Evolutionary conservation across 1,284 basidiomycete species (phyloP).

Genomic region (Peniophora sp.): DNA sequence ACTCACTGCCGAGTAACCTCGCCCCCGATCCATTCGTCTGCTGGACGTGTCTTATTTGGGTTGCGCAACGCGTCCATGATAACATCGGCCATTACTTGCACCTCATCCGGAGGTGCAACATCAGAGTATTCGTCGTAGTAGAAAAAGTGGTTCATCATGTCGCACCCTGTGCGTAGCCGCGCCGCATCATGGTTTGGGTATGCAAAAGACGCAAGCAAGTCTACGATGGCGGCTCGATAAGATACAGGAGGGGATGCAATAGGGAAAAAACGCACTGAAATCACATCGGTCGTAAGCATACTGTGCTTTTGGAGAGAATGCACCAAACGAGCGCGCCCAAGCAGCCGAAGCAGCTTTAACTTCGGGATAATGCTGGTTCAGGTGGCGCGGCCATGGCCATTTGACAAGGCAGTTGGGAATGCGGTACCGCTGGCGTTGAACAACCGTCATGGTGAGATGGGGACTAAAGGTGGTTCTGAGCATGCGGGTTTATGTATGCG

Average conservation of each 20-base stretch:
- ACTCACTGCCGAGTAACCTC: conserved; percentile 19
- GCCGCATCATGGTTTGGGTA: conserved; percentile 9
- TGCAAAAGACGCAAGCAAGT: conserved; percentile 12
- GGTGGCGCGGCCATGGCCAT: conserved; percentile 15
- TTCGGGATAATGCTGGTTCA: conserved; percentile 13
- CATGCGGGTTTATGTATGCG: too few relatives aligned
- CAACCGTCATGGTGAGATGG: too few relatives aligned
- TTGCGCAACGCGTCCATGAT: conserved; percentile 24
- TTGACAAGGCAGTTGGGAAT: conserved; percentile 12
- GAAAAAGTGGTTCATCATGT: conserved; percentile 29
- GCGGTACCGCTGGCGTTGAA: conserved; percentile 20
- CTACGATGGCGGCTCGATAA: background rate
- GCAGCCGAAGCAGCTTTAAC: conserved; percentile 12
- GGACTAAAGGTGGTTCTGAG: too few relatives aligned
- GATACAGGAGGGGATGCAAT: background rate
- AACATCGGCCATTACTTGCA: conserved; percentile 16
- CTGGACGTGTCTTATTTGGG: conserved; percentile 16
- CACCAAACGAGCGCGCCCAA: conserved; percentile 14
- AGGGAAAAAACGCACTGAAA: conserved; percentile 11
- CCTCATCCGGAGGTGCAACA: conserved; percentile 14
- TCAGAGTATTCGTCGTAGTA: conserved; percentile 28
- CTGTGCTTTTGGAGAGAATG: conserved; percentile 13
- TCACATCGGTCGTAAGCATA: conserved; percentile 15
- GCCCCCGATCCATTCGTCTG: conserved; percentile 17
- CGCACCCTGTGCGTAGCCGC: conserved; percentile 14